A percentile compares a stretch with the other conserved stretches of the same genome.
Conservation (phyloP, 345 rosid genomes). For the Erysimum cheiranthoides region DNA sequence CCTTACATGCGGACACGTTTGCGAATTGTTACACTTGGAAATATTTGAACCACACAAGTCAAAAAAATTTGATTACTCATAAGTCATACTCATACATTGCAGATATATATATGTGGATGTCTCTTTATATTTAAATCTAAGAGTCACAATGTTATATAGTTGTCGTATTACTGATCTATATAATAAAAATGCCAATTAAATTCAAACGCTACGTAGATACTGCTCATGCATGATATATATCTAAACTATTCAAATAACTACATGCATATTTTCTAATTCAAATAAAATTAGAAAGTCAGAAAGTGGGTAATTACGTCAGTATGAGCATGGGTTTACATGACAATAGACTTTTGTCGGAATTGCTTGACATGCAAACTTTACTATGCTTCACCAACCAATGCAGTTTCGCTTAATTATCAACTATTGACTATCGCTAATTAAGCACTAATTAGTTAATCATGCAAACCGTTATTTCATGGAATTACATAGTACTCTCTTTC, state of each 20-base stretch:
- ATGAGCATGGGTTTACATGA: slow-evolving; percentile 40
- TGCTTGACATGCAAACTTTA: slow-evolving; percentile 46
- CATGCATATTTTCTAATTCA: neutral
- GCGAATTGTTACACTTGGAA: neutral
- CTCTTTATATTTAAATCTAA: slow-evolving; percentile 7
- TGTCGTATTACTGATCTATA: neutral
- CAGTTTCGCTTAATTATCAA: slow-evolving; percentile 7
- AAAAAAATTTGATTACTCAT: neutral
- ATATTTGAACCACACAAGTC: neutral
- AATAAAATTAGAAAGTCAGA: slow-evolving; percentile 18
- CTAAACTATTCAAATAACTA: neutral
- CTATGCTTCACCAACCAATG: slow-evolving; percentile 26
- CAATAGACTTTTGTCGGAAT: slow-evolving; percentile 26
- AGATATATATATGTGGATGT: slow-evolving; percentile 3
- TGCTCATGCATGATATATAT: slow-evolving; percentile 17
- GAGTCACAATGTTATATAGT: neutral
- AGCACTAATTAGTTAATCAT: slow-evolving; percentile 34
- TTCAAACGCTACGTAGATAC: neutral
- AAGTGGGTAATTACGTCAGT: slow-evolving; percentile 42
- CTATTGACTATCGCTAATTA: slow-evolving; percentile 19
- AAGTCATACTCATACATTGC: slow-evolving; percentile 4
- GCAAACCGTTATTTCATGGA: neutral
- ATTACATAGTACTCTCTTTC: slow-evolving; percentile 4
- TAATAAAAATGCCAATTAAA: neutral
- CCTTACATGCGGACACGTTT: neutral